A percentile compares a stretch with the other conserved stretches of the same genome.
Conservation (phyloP, 2,329 filamentous ascomycete genomes). For the Balansia obtecta region DNA sequence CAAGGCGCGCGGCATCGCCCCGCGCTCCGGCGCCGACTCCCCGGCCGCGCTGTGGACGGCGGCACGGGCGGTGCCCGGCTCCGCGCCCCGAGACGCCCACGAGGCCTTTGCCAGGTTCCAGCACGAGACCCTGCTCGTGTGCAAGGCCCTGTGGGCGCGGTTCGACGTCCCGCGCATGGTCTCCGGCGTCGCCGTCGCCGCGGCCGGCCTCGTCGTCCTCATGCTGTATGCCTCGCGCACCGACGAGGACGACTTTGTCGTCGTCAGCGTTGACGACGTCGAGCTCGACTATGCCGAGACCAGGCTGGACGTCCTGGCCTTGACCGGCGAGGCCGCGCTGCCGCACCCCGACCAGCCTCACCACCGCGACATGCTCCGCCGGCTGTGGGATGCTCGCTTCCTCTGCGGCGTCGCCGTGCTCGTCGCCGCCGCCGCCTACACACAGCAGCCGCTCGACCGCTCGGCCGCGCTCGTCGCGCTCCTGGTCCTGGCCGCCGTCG, state of each 20-base stretch:
- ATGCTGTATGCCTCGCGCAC: constrained; percentile 57
- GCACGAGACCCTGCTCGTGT: constrained; percentile 62
- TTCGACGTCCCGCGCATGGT: constrained; percentile 85
- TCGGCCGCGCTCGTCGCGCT: constrained; percentile 27
- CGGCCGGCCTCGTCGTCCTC: constrained; percentile 54
- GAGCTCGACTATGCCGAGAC: constrained; percentile 49
- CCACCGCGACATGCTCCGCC: constrained; percentile 22
- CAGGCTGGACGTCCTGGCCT: constrained; percentile 35
- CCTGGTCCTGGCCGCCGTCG: constrained; percentile 28
- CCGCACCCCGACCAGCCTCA: constrained; percentile 26
- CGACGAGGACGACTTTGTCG: constrained; percentile 40
- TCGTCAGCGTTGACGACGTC: constrained; percentile 40
- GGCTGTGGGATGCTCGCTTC: constrained; percentile 23
- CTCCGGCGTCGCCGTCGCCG: constrained; percentile 61
- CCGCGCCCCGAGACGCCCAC: constrained; percentile 30
- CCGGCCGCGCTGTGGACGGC: constrained; percentile 33
- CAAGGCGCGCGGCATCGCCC: constrained; percentile 53
- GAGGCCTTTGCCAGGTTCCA: constrained; percentile 62
- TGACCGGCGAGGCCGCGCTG: constrained; percentile 26
- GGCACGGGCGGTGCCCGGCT: constrained; percentile 19
- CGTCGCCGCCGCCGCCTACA: constrained; percentile 18
- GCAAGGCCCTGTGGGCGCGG: constrained; percentile 77
- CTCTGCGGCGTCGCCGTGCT: constrained; percentile 18
- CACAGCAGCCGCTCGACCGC: constrained; percentile 20
- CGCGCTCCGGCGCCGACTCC: constrained; percentile 33